A percentile compares a stretch with the other conserved stretches of the same genome.
Conservation (phyloP, 345 rosid species). For the Gossypioides kirkii region DNA sequence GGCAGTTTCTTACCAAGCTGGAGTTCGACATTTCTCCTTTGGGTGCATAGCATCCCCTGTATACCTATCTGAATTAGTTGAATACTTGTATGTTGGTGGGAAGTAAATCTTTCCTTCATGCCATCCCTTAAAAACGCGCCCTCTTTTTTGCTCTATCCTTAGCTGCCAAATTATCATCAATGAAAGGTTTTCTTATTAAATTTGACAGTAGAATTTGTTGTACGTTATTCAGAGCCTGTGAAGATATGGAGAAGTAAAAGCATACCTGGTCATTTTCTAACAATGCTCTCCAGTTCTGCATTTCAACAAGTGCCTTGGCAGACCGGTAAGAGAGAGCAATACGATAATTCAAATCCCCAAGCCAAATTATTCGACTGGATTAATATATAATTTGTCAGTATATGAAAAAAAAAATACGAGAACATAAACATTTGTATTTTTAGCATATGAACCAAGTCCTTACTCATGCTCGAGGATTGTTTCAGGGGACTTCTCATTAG, state of each 20-base stretch:
- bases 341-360: slow-evolving; percentile 95
- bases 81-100: slow-evolving; percentile 97
- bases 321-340: slow-evolving; percentile 91
- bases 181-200: background rate
- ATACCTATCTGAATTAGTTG: slow-evolving; percentile 94
- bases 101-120: slow-evolving; percentile 91
- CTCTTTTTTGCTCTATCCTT: slow-evolving; percentile 81
- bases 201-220: background rate
- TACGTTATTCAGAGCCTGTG: background rate
- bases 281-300: slow-evolving; percentile 99
- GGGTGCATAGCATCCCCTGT: slow-evolving; percentile 90
- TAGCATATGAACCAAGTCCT: slow-evolving; percentile 17
- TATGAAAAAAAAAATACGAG: background rate
- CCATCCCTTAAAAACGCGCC: slow-evolving; percentile 89
- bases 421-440: background rate
- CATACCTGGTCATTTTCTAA: slow-evolving; percentile 91
- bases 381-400: slow-evolving; percentile 2
- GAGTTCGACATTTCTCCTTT: slow-evolving; percentile 95
- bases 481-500: slow-evolving; percentile 78
- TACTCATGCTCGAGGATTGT: slow-evolving; percentile 96
- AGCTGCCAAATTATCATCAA: slow-evolving; percentile 42
- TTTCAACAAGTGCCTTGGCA: slow-evolving; percentile 96
- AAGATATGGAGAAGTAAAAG: slow-evolving; percentile 8
- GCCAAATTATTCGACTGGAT: slow-evolving; percentile 92
- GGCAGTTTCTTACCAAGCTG: slow-evolving; percentile 72